These are phyloP conservation scores for Rhodotorula graminis DNA, from an alignment of 768 basidiomycete species.

Conservation along the genomic window DNA sequence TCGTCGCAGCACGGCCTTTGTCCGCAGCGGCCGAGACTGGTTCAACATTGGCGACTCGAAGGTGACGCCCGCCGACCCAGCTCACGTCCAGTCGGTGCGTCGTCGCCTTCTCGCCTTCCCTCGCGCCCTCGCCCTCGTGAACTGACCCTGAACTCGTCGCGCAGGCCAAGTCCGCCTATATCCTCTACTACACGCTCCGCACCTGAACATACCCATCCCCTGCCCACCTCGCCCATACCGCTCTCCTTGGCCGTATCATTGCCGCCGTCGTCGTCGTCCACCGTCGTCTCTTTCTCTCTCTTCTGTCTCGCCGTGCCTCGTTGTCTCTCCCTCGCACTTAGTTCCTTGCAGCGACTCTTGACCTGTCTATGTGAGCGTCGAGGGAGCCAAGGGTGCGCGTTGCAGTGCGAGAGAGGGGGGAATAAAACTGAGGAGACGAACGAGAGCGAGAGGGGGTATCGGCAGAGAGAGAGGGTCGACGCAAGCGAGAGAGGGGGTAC, in stretches of 20 bases:
- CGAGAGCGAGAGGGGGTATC: too few species aligned
- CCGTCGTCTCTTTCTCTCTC: background rate
- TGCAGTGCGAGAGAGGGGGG: too few species aligned
- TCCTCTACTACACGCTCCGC: conserved; percentile 43
- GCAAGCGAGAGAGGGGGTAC: background rate
- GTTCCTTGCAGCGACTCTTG: too few species aligned
- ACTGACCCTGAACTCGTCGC: background rate
- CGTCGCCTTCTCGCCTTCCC: background rate
- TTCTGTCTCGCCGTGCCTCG: background rate
- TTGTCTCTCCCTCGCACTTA: too few species aligned
- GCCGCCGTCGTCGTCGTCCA: background rate
- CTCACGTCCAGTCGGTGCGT: conserved; percentile 55
- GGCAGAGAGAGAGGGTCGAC: too few species aligned
- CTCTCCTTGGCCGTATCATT: background rate
- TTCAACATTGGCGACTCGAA: conserved; percentile 90
- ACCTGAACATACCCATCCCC: background rate
- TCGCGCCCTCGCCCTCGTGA: too few species aligned
- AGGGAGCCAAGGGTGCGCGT: too few species aligned
- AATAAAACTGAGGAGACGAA: too few species aligned
- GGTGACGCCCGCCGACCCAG: conserved; percentile 71
- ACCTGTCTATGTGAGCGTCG: too few species aligned
- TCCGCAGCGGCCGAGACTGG: conserved; percentile 83
- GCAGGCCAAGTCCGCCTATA: conserved; percentile 45
- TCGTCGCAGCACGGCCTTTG: conserved; percentile 71
- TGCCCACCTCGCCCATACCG: background rate